Conservation (phyloP, 2,329 filamentous ascomycete species). For the Pyrenophora teres region DNA sequence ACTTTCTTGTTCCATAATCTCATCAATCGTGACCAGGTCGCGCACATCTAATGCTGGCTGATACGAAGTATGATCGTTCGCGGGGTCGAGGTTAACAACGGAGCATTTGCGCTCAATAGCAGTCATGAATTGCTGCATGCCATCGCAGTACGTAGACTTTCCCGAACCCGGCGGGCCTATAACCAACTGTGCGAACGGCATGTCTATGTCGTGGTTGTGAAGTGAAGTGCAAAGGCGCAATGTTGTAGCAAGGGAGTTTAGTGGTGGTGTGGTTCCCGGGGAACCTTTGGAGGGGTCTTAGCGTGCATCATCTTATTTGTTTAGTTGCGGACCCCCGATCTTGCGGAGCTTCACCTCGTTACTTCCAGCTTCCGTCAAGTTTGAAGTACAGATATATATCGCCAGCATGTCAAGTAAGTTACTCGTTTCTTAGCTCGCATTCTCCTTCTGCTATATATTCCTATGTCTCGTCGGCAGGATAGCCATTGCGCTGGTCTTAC, state of each 20-base stretch:
- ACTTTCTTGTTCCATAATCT: slow-evolving; percentile 90
- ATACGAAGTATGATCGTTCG: slow-evolving; percentile 91
- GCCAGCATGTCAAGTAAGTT: slow-evolving; percentile 39
- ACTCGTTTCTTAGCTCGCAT: neutral
- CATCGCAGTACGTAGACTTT: slow-evolving; percentile 98
- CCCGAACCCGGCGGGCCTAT: slow-evolving; percentile 94
- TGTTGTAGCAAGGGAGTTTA: neutral
- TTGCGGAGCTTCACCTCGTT: slow-evolving; percentile 20
- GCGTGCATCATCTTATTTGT: slow-evolving; percentile 13
- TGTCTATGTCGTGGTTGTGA: slow-evolving; percentile 30
- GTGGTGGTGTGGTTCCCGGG: neutral
- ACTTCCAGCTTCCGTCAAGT: slow-evolving; percentile 13
- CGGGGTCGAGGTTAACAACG: slow-evolving; percentile 94
- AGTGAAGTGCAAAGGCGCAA: neutral
- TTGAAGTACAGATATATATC: slow-evolving; percentile 5
- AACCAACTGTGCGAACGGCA: slow-evolving; percentile 75
- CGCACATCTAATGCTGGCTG: slow-evolving; percentile 89
- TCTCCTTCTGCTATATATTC: neutral
- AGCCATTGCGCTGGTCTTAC: no score
- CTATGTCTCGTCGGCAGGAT: no score
- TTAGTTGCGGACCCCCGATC: slow-evolving; percentile 21
- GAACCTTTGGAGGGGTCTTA: slow-evolving; percentile 24
- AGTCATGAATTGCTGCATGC: slow-evolving; percentile 97
- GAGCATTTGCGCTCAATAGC: slow-evolving; percentile 95
- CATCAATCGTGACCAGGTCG: slow-evolving; percentile 84